Base-by-base conservation (phyloP, 345 rosid genomes). In the Microthlaspi erraticum region DNA sequence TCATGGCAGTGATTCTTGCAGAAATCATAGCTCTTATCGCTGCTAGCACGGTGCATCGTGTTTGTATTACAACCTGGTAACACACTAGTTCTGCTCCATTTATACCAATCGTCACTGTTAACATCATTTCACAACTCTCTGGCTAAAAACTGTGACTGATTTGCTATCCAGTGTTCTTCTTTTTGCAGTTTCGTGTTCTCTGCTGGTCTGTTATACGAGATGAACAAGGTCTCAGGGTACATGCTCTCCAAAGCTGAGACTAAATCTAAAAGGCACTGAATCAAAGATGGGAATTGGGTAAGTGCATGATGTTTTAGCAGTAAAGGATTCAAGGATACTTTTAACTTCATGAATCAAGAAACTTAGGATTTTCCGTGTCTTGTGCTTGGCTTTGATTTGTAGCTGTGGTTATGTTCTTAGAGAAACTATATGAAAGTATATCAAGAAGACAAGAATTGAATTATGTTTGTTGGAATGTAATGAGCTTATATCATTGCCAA, bases 61-160 rank as follows among this genome's bases (percentile, higher is more conserved):
- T 92, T 76, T 86, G 92, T 77, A 89, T 92, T 70, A 86, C 98
- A 31, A 84, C 92, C 68, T 89, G 96, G 96, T 88, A 84, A 84
- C 72, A 39, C 70, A 53, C 55, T 44, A 43, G 23, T 44, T 44
- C 54, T 42, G 19, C 33, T 67, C 4, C 10, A 26, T 46, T n/a
- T n/a, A 3, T 14, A 39, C 1, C 10, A 9, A 8, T 65, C 10
- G 26, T 11, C 2, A 41, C 3, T 32, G 13, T 3, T 33, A 5
- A 4, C 39, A 18, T 33, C 10, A 32, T 19, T 17, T 19, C 14
- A 33, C 43, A 8, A 13, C 55, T 19, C 14, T 66, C 29, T n/a
- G 17, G 26, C 34, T 53, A 31, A 55, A 16, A 48, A 13, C 52
- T 48, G 34, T 5, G 48, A 10, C 48, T 32, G 5, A 29, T 3